Percentiles rank a stretch among this genome's conserved stretches.
These are phyloP conservation scores for Rubus idaeus DNA, from an alignment of 306 rosid genomes.

Conservation along the genomic window DNA sequence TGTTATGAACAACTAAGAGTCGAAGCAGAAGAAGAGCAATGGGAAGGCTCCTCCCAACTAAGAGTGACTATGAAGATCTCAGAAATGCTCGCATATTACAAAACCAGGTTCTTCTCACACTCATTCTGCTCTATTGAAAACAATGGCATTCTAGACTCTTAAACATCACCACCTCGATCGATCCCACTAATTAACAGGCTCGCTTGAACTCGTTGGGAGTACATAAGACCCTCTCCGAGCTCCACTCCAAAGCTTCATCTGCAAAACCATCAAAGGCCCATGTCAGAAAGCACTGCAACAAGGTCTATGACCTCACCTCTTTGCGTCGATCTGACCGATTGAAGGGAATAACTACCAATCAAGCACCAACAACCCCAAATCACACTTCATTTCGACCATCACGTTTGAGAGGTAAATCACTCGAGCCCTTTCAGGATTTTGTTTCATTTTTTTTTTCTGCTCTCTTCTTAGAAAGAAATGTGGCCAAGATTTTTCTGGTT, in stretches of 20 bases:
- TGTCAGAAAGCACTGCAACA: constrained; percentile 14
- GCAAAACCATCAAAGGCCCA: constrained; percentile 2
- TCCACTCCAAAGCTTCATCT: constrained; percentile 35
- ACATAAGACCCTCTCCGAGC: constrained; percentile 41
- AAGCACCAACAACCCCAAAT: neutral
- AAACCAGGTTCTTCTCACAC: constrained; percentile 47
- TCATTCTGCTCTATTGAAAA: neutral
- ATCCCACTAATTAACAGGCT: constrained; percentile 28
- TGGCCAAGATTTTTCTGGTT: neutral
- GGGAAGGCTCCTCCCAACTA: constrained; percentile 35
- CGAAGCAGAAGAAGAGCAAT: constrained; percentile 18
- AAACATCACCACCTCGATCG: too few relatives aligned
- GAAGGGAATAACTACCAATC: constrained; percentile 15
- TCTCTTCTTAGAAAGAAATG: neutral
- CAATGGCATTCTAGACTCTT: neutral
- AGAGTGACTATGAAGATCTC: constrained; percentile 44
- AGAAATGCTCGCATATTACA: constrained; percentile 60
- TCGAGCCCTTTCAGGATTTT: neutral
- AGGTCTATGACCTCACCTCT: constrained; percentile 28
- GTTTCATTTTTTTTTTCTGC: neutral
- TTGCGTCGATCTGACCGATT: constrained; percentile 62
- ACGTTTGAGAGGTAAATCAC: constrained; percentile 16
- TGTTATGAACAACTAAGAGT: neutral
- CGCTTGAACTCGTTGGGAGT: constrained; percentile 57
- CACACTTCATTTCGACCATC: constrained; percentile 14